Percentiles rank a stretch among this genome's conserved stretches.
Conservation (phyloP, 306 rosid species). For the Herpetospermum pedunculosum region DNA sequence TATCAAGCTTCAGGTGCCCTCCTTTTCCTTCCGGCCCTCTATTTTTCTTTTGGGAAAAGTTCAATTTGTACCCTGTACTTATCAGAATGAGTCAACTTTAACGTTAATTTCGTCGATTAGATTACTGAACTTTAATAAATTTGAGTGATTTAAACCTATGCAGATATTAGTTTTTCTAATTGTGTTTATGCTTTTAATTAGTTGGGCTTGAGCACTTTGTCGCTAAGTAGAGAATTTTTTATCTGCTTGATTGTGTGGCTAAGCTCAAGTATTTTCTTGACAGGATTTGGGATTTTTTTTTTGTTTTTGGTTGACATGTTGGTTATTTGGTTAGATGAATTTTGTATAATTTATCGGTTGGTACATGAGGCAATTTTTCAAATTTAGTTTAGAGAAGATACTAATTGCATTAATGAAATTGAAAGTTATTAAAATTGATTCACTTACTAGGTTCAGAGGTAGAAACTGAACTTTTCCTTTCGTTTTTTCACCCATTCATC, state of each 20-base stretch:
- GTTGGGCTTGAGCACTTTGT: not conserved
- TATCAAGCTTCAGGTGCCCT: conserved; percentile 48
- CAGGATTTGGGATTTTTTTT: not conserved
- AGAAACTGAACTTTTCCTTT: not conserved
- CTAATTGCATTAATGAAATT: too few species aligned
- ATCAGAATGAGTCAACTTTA: not conserved
- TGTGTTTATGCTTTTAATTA: not conserved
- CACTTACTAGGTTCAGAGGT: too few species aligned
- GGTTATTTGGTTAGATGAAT: not conserved
- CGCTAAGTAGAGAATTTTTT: not conserved
- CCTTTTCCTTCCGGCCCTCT: not conserved
- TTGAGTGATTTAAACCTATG: not conserved
- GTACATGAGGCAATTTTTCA: not conserved
- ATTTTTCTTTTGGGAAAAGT: not conserved
- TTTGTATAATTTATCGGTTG: not conserved
- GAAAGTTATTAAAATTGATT: too few species aligned
- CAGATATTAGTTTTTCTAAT: not conserved
- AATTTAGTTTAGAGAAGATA: too few species aligned
- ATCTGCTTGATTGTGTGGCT: not conserved
- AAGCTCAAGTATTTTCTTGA: not conserved
- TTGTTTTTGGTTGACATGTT: too few species aligned
- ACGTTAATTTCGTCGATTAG: not conserved
- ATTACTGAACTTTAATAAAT: not conserved
- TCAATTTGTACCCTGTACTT: not conserved
- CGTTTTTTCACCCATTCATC: not conserved